Evolutionary conservation across 495 filamentous ascomycete species (phyloP), one percentile per base, ranked within the genome.

Genomic region (Tuber brumale): DNA sequence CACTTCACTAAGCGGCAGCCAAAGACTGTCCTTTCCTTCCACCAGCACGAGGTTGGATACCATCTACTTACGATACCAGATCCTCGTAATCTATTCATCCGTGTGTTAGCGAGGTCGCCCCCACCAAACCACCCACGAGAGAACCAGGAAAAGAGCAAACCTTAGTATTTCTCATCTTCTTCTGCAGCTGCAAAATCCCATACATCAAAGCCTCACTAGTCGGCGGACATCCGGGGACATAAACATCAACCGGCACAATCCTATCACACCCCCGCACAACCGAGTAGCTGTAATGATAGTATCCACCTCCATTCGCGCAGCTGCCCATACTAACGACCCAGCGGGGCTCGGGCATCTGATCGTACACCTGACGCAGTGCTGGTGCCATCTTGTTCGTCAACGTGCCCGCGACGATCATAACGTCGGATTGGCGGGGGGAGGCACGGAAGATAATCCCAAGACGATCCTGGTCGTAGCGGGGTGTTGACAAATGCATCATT

Each of bases 321-420:
- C 88, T 91, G 14, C 94, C 94, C 94, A 97, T 97, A 76, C 89
- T 91, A 83, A 97, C 90, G 61, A 97, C 94, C 94, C 94, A 97
- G 80, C 91, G 87, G 45, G 94, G 94, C 43, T 97, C 94, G 61
- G 94, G 94, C 94, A 97, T 97, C 86, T 97, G 94, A 86, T 97
- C 94, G 84, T 97, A 97, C 45, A 97, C 94, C 85, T 97, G 94
- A 80, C 94, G 88, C 83, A 97, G 88, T 69, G 94, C 94, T 45
- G 94, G 93, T 14, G 94, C 94, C 94, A 97, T 97, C 88, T 97
- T 97, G 87, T 97, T 97, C 57, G 94, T 97, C 79, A 97, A 87
- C 1, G 94, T 97, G 66, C 94, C 94, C 42, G 94, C 94, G 18
- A 97, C 94, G 83, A 97, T 97, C 94, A 97, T 97, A 77, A 97